Evolutionary conservation across 2,329 filamentous ascomycete genomes (phyloP).

Genomic region (Sporothrix mexicana): DNA sequence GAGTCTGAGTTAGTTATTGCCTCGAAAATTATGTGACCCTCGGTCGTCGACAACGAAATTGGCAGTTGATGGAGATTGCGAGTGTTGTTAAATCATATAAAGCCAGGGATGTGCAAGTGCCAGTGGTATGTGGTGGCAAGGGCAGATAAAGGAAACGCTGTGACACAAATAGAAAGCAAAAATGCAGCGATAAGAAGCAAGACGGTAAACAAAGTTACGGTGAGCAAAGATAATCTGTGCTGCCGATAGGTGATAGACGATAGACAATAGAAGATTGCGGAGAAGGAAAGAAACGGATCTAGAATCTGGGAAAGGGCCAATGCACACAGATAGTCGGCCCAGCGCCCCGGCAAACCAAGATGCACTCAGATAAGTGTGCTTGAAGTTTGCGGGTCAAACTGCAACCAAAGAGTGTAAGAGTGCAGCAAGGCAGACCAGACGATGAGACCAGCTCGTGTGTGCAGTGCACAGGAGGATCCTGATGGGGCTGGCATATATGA

Average conservation of each 20-base stretch:
- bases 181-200: slow-evolving; percentile 13
- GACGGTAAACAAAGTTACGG: slow-evolving; percentile 21
- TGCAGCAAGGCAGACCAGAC: not conserved
- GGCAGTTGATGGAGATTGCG: not conserved
- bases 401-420: not conserved
- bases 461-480: not conserved
- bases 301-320: slow-evolving; percentile 12
- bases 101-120: not conserved
- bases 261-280: not conserved
- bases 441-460: not conserved
- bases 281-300: slow-evolving; percentile 13
- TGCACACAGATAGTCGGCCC: slow-evolving; percentile 2
- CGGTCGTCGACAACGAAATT: too few species aligned
- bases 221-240: not conserved
- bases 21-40: not conserved
- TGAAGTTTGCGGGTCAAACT: slow-evolving; percentile 14
- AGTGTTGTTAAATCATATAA: not conserved
- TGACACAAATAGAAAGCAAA: not conserved
- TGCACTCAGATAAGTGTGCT: slow-evolving; percentile 28
- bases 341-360: not conserved
- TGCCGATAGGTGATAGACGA: not conserved
- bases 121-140: not conserved
- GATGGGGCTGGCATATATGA: slow-evolving; percentile 24
- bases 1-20: not conserved
- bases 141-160: not conserved